These are phyloP conservation scores for Cryptosporidium baileyi DNA, from an alignment of 169 alveolate genomes.

Conservation along the genomic window DNA sequence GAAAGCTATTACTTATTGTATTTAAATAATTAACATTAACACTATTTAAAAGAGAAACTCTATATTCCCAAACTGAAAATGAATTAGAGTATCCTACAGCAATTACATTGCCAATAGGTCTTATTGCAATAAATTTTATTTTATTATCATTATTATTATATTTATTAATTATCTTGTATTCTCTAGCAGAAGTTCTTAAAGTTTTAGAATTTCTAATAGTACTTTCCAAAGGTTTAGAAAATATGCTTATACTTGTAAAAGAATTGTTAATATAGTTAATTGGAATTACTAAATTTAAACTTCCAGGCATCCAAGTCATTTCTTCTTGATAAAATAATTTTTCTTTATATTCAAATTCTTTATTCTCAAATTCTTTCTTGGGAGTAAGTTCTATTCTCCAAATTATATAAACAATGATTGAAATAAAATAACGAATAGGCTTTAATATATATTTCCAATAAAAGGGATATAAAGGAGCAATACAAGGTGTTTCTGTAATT, in stretches of 20 bases:
- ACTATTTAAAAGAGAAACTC: conserved; percentile 3
- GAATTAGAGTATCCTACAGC: conserved; percentile 27
- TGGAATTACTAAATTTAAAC: conserved; percentile 7
- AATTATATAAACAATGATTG: conserved; percentile 11
- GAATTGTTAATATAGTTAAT: background rate
- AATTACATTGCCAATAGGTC: conserved; percentile 57
- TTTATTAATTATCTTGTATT: background rate
- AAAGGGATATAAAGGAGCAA: conserved; percentile 24
- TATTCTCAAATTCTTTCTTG: conserved; percentile 4
- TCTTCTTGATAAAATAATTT: background rate
- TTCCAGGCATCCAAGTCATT: conserved; percentile 65
- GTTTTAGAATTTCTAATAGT: conserved; percentile 5
- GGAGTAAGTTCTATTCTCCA: conserved; percentile 37
- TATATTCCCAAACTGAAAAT: conserved; percentile 54
- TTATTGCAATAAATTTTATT: conserved; percentile 10
- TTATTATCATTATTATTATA: background rate
- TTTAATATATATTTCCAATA: conserved; percentile 54
- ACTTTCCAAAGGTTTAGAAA: conserved; percentile 23
- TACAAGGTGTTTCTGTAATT: conserved; percentile 45
- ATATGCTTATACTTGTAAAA: background rate
- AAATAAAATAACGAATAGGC: conserved; percentile 25
- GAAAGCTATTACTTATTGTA: background rate
- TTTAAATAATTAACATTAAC: background rate
- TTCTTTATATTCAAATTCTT: background rate
- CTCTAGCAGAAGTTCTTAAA: conserved; percentile 1